Evolutionary conservation across 2,329 filamentous ascomycete genomes (phyloP), one percentile per base, ranked within the genome.

Genomic region (Cordyceps cicadae): DNA sequence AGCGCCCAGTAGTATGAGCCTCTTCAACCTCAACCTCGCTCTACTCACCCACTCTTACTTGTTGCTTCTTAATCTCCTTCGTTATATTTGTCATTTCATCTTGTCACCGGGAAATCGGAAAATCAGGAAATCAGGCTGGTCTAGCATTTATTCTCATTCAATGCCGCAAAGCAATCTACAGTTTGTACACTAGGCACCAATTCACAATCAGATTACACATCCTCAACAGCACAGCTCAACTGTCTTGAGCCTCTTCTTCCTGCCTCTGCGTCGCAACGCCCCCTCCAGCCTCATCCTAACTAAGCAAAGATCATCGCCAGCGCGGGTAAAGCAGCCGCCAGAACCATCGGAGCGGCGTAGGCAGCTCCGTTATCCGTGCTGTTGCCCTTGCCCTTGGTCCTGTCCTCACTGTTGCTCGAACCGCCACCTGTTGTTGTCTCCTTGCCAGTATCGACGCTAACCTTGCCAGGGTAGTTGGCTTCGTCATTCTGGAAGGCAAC

Each of bases 381-480:
- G 32, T 26, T 21, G 24, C 54, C 54, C 29, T 54, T 51, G 46
- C 45, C 45, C 26, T 48, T 52, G 12, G 6, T 43, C 48, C 41
- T 60, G 41, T 54, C 52, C 32, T 32, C 48, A n/a, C 26, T 55
- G 17, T 54, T 60, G 21, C 41, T 46, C 21, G 67, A 64, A 37
- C 63, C 66, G 58, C 55, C 65, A 55, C 63, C 65, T 24, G 56
- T 64, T 37, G 60, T 62, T 34, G 63, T 66, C 53, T 66, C 67
- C 59, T 66, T 70, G 58, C 70, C 71, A 43, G 72, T 76, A 48
- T 71, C 64, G 57, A 69, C 69, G 17, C 67, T 68, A 70, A 79
- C 79, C 66, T 70, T 75, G 66, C 78, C 78, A 14, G 74, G 71
- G 64, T 70, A 70, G 73, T 82, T 82, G 67, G 73, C 72, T 60